These are phyloP conservation scores for Ophiocordyceps camponoti-saundersi DNA, from an alignment of 2,329 filamentous ascomycete genomes.

Conservation along the genomic window DNA sequence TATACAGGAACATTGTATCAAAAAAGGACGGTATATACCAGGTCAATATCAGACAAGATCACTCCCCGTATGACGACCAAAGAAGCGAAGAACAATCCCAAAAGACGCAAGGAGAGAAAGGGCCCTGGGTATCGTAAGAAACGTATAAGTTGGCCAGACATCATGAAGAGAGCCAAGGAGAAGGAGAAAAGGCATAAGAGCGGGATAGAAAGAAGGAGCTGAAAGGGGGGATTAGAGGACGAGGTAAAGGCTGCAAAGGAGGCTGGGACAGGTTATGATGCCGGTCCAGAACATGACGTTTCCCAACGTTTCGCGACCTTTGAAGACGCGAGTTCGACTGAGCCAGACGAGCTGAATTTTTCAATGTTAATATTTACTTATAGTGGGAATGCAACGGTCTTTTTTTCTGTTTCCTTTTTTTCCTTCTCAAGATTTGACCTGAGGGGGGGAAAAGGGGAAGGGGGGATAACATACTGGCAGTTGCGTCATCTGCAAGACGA, in stretches of 20 bases:
- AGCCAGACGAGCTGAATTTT: slow-evolving; percentile 37
- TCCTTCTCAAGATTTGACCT: no score
- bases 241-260: slow-evolving; percentile 44
- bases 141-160: no score
- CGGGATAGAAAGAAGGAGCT: background rate
- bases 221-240: slow-evolving; percentile 22
- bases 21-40: no score
- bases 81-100: no score
- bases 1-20: no score
- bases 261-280: slow-evolving; percentile 58
- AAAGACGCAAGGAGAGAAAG: no score
- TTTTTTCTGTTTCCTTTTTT: no score
- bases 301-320: slow-evolving; percentile 43
- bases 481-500: slow-evolving; percentile 59
- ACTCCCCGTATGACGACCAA: no score
- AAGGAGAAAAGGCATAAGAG: background rate
- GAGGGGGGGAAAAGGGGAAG: background rate
- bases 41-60: no score
- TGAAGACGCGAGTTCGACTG: slow-evolving; percentile 49
- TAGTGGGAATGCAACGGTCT: no score
- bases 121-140: no score
- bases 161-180: background rate
- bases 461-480: slow-evolving; percentile 31
- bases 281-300: slow-evolving; percentile 68
- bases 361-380: background rate